Base-by-base conservation (phyloP, 257 asterid genomes). In the Verbena officinalis region DNA sequence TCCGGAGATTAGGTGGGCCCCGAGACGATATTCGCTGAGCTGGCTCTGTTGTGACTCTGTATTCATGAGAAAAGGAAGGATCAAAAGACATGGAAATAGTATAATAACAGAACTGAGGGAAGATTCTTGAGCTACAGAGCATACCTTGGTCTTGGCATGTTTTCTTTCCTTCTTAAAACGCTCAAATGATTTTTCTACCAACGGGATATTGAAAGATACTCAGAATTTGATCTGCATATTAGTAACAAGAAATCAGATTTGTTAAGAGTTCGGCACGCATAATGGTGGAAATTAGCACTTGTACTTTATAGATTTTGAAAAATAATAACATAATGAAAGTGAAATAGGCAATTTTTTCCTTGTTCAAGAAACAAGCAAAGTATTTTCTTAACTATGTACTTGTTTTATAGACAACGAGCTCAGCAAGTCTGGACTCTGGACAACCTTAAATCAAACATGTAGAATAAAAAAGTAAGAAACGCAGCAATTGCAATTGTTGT, bases 131-230 rank as follows among this genome's bases (percentile, higher is more conserved):
- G 13, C 15, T 34, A 27, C 5, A n/a, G 16, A 52, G 45, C 39
- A 43, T 73, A 73, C 78, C 78, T 73, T 58, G 78, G 19, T 67
- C 74, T 61, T 44, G 62, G 74, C 78, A 73, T 73, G 43, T 66
- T 53, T 59, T 22, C 30, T 23, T 46, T 43, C 12, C 23, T 46
- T 43, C 12, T 9, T 17, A 22, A 12, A 11, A 48, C 17, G 62
- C 31, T 56, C 16, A 14, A 46, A 14, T 17, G 45, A 59, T 16
- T 52, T 24, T 2, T n/a, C 50, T 49, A 40, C 42, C 40, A 13
- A 61, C 24, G 20, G n/a, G 7, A 5, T 6, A 17, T 6, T 13
- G 27, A 33, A 50, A 42, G 9, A 6, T 20, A 12, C 10, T 55
- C 40, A 64, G 36, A 24, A 17, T 20, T 15, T 20, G 68, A 58